A percentile compares a stretch with the other conserved stretches of the same genome.
phyloP scores from a whole-genome alignment of 2,329 filamentous ascomycete genomes.

The Fusarium oxysporum region DNA sequence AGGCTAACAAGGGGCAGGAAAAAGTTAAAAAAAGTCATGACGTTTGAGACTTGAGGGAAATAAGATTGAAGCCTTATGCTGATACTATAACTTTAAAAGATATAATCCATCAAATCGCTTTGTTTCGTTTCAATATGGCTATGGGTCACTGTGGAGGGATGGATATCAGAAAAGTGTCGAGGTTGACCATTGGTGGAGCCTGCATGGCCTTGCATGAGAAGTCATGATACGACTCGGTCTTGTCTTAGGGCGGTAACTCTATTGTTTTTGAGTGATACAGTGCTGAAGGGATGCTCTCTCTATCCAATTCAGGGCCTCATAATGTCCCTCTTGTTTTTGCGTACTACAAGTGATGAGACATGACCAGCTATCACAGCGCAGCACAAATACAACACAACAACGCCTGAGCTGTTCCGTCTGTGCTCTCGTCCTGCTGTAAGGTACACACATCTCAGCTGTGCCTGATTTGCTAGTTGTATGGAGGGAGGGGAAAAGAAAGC shows the following conservation, averaged over 20 bases:
- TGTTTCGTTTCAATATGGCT: constrained; percentile 4
- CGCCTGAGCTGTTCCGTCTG: constrained; percentile 28
- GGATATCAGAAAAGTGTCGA: constrained; percentile 15
- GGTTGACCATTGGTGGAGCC: constrained; percentile 36
- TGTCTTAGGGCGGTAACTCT: constrained; percentile 19
- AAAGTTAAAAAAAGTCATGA: constrained; percentile 34
- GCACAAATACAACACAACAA: background rate
- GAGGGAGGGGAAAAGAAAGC: constrained; percentile 23
- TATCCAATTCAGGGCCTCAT: background rate
- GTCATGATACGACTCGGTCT: constrained; percentile 32
- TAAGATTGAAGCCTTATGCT: constrained; percentile 29
- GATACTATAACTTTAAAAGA: constrained; percentile 14
- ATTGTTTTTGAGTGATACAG: background rate
- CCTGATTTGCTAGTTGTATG: constrained; percentile 23
- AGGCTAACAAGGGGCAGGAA: background rate
- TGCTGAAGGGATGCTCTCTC: background rate
- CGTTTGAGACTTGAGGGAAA: constrained; percentile 23
- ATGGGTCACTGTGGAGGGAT: constrained; percentile 14
- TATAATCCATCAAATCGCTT: constrained; percentile 17
- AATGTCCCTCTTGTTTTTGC: constrained; percentile 1
- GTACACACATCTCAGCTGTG: constrained; percentile 30
- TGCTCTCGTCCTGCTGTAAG: constrained; percentile 37
- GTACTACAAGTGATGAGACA: constrained; percentile 2
- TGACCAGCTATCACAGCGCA: constrained; percentile 5
- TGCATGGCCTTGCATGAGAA: constrained; percentile 21